Evolutionary conservation across 2,329 filamentous ascomycete genomes (phyloP).

Genomic region (Colletotrichum sp.): DNA sequence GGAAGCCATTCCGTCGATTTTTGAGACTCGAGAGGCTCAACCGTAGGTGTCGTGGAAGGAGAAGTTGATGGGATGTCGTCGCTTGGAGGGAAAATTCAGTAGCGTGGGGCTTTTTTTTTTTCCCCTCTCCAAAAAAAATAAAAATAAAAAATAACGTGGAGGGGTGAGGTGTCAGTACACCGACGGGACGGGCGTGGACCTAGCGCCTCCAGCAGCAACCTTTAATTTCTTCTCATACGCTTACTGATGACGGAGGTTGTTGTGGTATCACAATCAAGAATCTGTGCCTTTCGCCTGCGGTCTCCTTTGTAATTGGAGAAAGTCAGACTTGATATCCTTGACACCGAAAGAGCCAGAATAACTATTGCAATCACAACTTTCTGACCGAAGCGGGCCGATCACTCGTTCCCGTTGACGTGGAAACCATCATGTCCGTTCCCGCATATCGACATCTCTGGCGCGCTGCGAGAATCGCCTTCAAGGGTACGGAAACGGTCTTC

Average conservation of each 20-base stretch:
- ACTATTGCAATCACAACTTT: neutral
- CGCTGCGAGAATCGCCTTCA: slow-evolving; percentile 81
- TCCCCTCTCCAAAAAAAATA: neutral
- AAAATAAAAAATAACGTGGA: neutral
- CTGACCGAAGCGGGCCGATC: neutral
- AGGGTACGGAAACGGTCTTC: slow-evolving; percentile 57
- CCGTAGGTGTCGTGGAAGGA: neutral
- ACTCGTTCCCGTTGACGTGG: neutral
- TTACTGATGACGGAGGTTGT: neutral
- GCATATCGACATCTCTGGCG: slow-evolving; percentile 86
- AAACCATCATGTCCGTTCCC: slow-evolving; percentile 63
- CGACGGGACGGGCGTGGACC: neutral
- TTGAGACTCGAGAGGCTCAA: slow-evolving; percentile 26
- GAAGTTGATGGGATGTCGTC: neutral
- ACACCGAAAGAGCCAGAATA: neutral
- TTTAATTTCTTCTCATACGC: neutral
- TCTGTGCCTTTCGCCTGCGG: neutral
- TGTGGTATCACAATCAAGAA: neutral
- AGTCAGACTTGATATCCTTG: neutral
- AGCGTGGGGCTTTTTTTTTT: slow-evolving; percentile 1
- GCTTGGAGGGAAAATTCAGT: neutral
- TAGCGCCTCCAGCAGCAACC: neutral
- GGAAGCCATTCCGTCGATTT: slow-evolving; percentile 61
- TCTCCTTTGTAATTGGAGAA: neutral
- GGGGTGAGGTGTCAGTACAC: neutral